A percentile compares a stretch with the other conserved stretches of the same genome.
phyloP scores from a whole-genome alignment of 345 rosid species.

The Linum usitatissimum region DNA sequence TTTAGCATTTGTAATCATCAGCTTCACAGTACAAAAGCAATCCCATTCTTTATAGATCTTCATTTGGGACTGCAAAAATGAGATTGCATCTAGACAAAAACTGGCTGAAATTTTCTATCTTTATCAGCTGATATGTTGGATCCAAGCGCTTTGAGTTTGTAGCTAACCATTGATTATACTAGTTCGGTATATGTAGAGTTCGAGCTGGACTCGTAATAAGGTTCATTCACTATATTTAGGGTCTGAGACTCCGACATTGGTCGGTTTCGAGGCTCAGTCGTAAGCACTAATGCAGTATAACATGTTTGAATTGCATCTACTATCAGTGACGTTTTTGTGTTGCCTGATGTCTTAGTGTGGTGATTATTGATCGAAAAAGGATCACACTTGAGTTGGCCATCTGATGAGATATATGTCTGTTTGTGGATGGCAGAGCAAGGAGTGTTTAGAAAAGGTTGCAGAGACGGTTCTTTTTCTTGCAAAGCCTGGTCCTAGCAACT shows the following conservation, averaged over 20 bases:
- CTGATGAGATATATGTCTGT: not conserved
- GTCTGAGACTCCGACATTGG: too few species aligned
- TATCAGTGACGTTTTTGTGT: not conserved
- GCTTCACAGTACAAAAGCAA: too few species aligned
- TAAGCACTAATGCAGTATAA: not conserved
- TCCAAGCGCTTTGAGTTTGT: too few species aligned
- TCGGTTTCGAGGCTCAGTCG: too few species aligned
- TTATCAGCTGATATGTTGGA: too few species aligned
- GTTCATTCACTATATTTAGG: too few species aligned
- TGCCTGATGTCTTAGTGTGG: not conserved
- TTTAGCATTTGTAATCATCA: not conserved
- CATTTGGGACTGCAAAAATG: too few species aligned
- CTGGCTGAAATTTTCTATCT: too few species aligned
- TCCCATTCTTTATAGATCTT: too few species aligned
- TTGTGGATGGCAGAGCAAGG: conserved; percentile 54
- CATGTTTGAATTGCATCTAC: not conserved
- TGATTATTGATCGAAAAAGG: conserved; percentile 8
- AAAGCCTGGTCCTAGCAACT: conserved; percentile 31
- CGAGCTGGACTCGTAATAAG: too few species aligned
- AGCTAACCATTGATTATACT: not conserved
- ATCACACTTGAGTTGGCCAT: conserved; percentile 43
- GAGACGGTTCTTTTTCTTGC: conserved; percentile 59
- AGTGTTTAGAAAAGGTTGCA: conserved; percentile 72
- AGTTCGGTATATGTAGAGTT: not conserved
- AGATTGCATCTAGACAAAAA: too few species aligned